phyloP scores from a whole-genome alignment of 352 stramenopile genomes.

The Globisporangium apiculatum region DNA sequence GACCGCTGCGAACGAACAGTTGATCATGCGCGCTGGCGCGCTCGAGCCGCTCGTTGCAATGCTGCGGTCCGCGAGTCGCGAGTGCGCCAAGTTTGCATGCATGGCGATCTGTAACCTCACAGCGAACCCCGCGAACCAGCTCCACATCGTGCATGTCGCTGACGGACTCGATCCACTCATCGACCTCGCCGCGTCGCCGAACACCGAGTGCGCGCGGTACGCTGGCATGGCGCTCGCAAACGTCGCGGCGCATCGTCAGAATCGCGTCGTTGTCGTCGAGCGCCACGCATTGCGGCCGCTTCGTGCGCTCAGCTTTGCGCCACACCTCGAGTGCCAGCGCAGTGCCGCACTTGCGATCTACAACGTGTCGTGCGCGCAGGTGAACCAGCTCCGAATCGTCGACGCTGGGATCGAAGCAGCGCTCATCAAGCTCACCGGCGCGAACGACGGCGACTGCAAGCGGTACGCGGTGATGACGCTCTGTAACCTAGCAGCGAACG shows the following conservation, averaged over 20 bases:
- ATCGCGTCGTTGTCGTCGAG: constrained; percentile 87
- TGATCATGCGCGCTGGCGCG: constrained; percentile 68
- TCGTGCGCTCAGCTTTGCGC: constrained; percentile 66
- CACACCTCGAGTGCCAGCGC: constrained; percentile 87
- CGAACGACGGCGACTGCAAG: constrained; percentile 90
- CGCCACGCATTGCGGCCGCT: constrained; percentile 75
- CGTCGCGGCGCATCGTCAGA: constrained; percentile 84
- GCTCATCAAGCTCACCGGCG: constrained; percentile 80
- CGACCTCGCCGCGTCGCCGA: constrained; percentile 54
- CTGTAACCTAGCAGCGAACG: constrained; percentile 93
- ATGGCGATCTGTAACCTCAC: constrained; percentile 96
- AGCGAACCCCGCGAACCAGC: constrained; percentile 86
- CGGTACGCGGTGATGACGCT: constrained; percentile 94
- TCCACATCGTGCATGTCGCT: constrained; percentile 74
- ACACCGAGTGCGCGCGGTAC: constrained; percentile 83
- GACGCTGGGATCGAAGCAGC: constrained; percentile 82
- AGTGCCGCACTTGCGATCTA: constrained; percentile 90
- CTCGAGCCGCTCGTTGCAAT: constrained; percentile 62
- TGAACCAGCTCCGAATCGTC: constrained; percentile 89
- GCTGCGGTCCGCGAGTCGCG: constrained; percentile 33
- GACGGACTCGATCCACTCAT: constrained; percentile 74
- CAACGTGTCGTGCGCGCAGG: constrained; percentile 91
- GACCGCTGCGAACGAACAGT: constrained; percentile 61
- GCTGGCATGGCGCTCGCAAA: constrained; percentile 94
- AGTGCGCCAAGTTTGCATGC: constrained; percentile 81